Base-by-base conservation (phyloP, 2,329 filamentous ascomycete species). In the Epichloe sylvatica region DNA sequence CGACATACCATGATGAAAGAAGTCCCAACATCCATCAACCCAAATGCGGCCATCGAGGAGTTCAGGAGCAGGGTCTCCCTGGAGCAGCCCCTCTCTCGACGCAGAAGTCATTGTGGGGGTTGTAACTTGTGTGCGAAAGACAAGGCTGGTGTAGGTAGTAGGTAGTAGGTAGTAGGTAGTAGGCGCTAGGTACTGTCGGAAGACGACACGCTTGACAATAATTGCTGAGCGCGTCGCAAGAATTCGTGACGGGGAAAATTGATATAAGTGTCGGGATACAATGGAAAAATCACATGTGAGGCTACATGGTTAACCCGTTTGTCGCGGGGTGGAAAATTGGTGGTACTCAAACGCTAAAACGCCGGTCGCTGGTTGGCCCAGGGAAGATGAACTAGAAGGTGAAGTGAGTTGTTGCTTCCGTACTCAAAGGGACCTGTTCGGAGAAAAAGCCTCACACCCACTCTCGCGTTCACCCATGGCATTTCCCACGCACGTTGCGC, bases 11-110 rank as follows among this genome's bases (percentile, higher is more conserved):
- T 97, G 92, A 67, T 98, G 92, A 70, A 90, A 94, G 70, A 98
- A 98, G 72, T 98, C 92, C 71, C 96, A 98, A 75, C 92, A 98
- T 54, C 92, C 92, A 66, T 98, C 92, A 25, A 98, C 86, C 94
- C 94, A 98, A 61, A 98, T 86, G 57, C 91, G 82, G 59, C 86
- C 81, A 30, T 80, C 77, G 35, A 77, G 67, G 8, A 80, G 68
- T 64, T 76, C 72, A 36, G 74, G 70, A 49, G 74, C 75, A 43
- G 76, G 69, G 42, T 74, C 67, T 52, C 74, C 74, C 40, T 62
- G 57, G 30, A 62, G 61, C 37, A 51, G 55, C 52, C 61, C 55
- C 45, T 59, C 60, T 25, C 54, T 49, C 36, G 46, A 34, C 23
- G 53, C 56, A 51, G 61, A 50, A 54, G 54, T 56, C 56, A 58